phyloP scores from a whole-genome alignment of 176 grass and related monocot species.

The Dactylis glomerata region DNA sequence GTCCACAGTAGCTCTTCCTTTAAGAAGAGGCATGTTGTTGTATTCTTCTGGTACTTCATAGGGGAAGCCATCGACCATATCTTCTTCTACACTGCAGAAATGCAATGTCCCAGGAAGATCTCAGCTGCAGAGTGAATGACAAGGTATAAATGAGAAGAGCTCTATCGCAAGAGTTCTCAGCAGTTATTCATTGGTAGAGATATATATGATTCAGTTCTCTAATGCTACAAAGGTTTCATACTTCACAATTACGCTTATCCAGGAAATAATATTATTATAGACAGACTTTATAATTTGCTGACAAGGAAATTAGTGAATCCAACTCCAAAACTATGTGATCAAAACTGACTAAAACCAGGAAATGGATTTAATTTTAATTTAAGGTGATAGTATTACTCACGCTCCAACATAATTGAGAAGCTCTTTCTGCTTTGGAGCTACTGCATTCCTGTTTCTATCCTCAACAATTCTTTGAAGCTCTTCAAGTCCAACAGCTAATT shows the following conservation, averaged over 20 bases:
- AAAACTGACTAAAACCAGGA: not conserved
- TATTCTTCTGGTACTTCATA: conserved; percentile 92
- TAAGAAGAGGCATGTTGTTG: conserved; percentile 85
- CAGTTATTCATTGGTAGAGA: conserved; percentile 31
- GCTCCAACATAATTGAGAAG: conserved; percentile 95
- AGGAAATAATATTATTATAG: not conserved
- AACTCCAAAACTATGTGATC: not conserved
- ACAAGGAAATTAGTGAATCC: conserved; percentile 10
- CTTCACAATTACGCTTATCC: not conserved
- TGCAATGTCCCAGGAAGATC: conserved; percentile 93
- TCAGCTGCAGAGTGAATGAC: conserved; percentile 98
- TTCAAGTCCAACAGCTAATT: conserved; percentile 72
- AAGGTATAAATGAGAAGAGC: conserved; percentile 92
- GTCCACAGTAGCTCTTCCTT: conserved; percentile 91
- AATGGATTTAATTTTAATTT: conserved; percentile 19
- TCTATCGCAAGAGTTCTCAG: conserved; percentile 41
- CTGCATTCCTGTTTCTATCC: conserved; percentile 79
- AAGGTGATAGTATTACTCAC: conserved; percentile 40
- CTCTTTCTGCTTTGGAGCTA: conserved; percentile 94
- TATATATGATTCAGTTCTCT: conserved; percentile 16
- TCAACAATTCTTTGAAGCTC: conserved; percentile 83
- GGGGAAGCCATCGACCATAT: conserved; percentile 96
- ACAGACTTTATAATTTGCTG: not conserved
- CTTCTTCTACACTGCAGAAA: conserved; percentile 99
- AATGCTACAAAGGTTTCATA: conserved; percentile 20